A percentile compares a stretch with the other conserved stretches of the same genome.
Evolutionary conservation across 2,329 filamentous ascomycete species (phyloP).

Genomic region (Sphaerulina musiva): DNA sequence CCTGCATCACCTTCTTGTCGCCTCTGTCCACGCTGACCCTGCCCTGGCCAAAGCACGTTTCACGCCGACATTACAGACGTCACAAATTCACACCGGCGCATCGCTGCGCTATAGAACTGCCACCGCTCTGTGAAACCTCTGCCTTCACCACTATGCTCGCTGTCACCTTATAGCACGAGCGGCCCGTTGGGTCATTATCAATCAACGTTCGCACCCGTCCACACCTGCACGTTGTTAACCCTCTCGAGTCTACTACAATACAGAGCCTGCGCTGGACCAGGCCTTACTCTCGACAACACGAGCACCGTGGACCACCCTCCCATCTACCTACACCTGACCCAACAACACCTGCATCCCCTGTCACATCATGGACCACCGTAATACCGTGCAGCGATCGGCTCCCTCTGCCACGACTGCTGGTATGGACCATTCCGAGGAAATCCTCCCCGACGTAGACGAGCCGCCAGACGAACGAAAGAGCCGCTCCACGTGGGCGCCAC

Average conservation of each 20-base stretch:
- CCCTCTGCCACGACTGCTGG: slow-evolving; percentile 17
- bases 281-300: not conserved
- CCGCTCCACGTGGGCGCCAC: slow-evolving; percentile 9
- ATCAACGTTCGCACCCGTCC: slow-evolving; percentile 2
- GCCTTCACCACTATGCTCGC: slow-evolving; percentile 11
- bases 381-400: slow-evolving; percentile 13
- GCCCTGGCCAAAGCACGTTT: slow-evolving; percentile 2
- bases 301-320: not conserved
- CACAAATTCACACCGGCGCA: not conserved
- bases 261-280: not conserved
- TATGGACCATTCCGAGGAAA: slow-evolving; percentile 49
- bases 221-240: not conserved
- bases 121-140: not conserved
- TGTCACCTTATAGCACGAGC: slow-evolving; percentile 17
- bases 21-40: slow-evolving; percentile 1
- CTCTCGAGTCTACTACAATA: not conserved
- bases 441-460: slow-evolving; percentile 74
- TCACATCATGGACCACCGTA: slow-evolving; percentile 14
- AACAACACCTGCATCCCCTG: not conserved
- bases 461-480: slow-evolving; percentile 59
- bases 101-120: not conserved
- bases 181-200: slow-evolving; percentile 19
- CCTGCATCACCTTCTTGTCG: not conserved
- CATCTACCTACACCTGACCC: not conserved
- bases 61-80: not conserved